Conservation (phyloP, 768 basidiomycete genomes). For the Suillus plorans region DNA sequence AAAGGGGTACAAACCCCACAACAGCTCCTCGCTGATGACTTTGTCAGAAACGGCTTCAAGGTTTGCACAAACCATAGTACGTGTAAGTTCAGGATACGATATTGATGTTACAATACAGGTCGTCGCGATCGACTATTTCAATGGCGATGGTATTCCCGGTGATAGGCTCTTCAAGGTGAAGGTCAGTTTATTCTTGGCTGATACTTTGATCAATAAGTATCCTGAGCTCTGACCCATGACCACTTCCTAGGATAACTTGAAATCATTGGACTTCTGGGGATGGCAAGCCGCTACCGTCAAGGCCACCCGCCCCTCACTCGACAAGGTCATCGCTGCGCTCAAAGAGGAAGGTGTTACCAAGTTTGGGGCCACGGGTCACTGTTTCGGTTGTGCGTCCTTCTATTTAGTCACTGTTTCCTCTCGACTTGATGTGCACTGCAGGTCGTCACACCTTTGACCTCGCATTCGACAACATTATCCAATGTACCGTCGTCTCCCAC, state of each 20-base stretch:
- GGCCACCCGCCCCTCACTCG: constrained; percentile 34
- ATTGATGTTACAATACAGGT: constrained; percentile 13
- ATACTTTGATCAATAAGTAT: neutral
- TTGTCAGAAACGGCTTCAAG: constrained; percentile 41
- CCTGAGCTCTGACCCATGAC: too few relatives aligned
- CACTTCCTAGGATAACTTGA: constrained; percentile 11
- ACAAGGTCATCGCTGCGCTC: constrained; percentile 38
- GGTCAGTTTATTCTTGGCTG: neutral
- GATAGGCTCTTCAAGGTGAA: constrained; percentile 14
- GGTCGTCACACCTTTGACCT: constrained; percentile 62
- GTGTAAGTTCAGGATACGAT: neutral
- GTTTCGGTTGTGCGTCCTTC: constrained; percentile 34
- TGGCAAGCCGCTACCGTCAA: constrained; percentile 41
- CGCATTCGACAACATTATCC: constrained; percentile 52
- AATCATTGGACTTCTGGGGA: constrained; percentile 35
- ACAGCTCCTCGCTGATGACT: constrained; percentile 35
- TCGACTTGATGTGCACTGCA: constrained; percentile 14
- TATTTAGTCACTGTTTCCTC: neutral
- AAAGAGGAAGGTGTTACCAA: constrained; percentile 37
- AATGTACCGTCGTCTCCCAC: constrained; percentile 52
- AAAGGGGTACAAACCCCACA: neutral
- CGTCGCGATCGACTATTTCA: constrained; percentile 38
- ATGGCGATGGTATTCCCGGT: constrained; percentile 25
- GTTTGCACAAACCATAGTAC: constrained; percentile 3
- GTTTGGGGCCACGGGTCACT: constrained; percentile 43